Conservation (phyloP, 805 yeast species). For the Ogataea angusta region DNA sequence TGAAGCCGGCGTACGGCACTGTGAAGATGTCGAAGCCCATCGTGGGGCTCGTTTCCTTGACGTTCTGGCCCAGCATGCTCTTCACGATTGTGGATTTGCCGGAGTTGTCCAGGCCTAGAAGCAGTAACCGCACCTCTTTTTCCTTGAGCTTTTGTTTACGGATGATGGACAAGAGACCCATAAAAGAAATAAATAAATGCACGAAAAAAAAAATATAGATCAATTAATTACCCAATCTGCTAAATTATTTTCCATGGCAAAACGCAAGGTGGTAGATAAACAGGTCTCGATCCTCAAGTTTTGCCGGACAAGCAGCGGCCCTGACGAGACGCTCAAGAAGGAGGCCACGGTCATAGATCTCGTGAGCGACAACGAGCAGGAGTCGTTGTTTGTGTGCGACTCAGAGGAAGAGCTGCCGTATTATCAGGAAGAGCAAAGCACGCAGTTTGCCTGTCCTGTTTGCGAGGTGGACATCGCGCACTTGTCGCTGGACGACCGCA, state of each 20-base stretch:
- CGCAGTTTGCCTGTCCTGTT: constrained; percentile 45
- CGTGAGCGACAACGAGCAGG: constrained; percentile 7
- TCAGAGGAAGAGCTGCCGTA: constrained; percentile 7
- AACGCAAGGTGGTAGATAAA: constrained; percentile 6
- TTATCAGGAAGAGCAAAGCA: constrained; percentile 1
- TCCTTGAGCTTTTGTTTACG: constrained; percentile 81
- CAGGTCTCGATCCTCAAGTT: constrained; percentile 23
- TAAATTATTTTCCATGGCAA: constrained; percentile 5
- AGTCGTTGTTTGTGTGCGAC: constrained; percentile 4
- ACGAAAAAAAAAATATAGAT: constrained; percentile 41
- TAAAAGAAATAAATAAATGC: constrained; percentile 24
- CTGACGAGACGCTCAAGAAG: constrained; percentile 1
- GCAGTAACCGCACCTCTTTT: constrained; percentile 66
- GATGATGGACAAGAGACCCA: constrained; percentile 82
- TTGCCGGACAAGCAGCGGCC: constrained; percentile 6
- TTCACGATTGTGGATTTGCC: constrained; percentile 88
- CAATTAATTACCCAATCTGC: background rate
- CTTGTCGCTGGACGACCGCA: constrained; percentile 41
- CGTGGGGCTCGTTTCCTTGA: constrained; percentile 70
- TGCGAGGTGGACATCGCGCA: constrained; percentile 41
- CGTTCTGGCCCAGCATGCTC: constrained; percentile 48
- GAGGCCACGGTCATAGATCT: constrained; percentile 16
- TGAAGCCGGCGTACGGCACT: constrained; percentile 39
- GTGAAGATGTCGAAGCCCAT: constrained; percentile 85
- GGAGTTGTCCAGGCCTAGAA: constrained; percentile 85